Evolutionary conservation across 495 filamentous ascomycete genomes (phyloP), one percentile per base, ranked within the genome.

Genomic region (Melanomma pulvis-pyrius): DNA sequence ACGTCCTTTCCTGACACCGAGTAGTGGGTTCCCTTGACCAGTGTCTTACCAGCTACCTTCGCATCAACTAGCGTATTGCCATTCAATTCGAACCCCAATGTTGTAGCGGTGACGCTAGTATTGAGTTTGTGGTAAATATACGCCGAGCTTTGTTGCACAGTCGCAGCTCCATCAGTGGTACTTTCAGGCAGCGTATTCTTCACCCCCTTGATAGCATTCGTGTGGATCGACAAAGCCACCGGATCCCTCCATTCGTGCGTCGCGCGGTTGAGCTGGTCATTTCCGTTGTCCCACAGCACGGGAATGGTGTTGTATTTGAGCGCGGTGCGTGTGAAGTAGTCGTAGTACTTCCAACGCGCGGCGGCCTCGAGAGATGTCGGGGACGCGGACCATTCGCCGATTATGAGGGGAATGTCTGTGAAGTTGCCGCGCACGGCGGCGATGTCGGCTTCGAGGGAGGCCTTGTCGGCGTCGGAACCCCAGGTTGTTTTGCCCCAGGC

Each of bases 401-500:
- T 72, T 5, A 87, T 65, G 2, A 86, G 72, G 5, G 85, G 86
- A 0, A 86, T 74, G 36, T 81, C 68, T 34, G 80, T 83, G 69
- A 84, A 84, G 63, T 85, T 85, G 17, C 74, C 77, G 4, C 82
- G 79, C 5, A 87, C 73, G 22, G 77, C 67, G 13, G 79, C 68
- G 51, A 88, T 78, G 60, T 86, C 85, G 11, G 79, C 72, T n/a
- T 78, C 74, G 4, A 87, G 67, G 26, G 75, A 36, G 11, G 78
- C 73, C 68, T 84, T 83, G 66, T 88, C 85, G 1, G 76, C 71
- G 30, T 80, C 81, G 5, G 80, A 81, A 19, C 84, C 84, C 84
- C 86, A 87, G 52, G 82, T 82, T 0, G 84, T 86, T 57, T 86
- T 85, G 30, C 86, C 85, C 85, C 79, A 81, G 39, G 79, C 79